Conservation (phyloP, 2,329 filamentous ascomycete species). For the Penicillium sp. region DNA sequence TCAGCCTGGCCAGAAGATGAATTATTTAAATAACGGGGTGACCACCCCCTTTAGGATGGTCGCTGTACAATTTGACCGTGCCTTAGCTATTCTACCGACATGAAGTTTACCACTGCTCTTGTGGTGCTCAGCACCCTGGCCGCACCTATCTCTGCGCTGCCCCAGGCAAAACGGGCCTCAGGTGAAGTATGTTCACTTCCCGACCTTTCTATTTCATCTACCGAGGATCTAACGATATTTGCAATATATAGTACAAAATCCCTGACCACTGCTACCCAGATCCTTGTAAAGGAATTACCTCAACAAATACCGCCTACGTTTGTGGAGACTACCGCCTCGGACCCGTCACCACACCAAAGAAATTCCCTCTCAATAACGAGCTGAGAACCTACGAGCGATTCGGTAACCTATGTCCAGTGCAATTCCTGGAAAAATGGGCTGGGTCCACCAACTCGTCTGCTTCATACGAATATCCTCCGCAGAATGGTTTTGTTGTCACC, state of each 20-base stretch:
- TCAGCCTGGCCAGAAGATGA: not conserved
- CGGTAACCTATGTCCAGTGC: slow-evolving; percentile 41
- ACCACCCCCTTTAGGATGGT: not conserved
- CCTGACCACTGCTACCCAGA: slow-evolving; percentile 20
- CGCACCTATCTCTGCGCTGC: not conserved
- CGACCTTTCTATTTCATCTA: not conserved
- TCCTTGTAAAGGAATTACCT: slow-evolving; percentile 35
- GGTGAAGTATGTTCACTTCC: not conserved
- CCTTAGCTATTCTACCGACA: not conserved
- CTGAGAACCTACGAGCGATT: slow-evolving; percentile 42
- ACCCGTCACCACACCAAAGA: slow-evolving; percentile 34
- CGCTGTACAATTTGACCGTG: not conserved
- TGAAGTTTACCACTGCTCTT: not conserved
- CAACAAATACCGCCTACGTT: slow-evolving; percentile 31
- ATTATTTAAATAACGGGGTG: not conserved
- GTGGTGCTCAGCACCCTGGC: not conserved
- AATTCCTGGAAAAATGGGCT: slow-evolving; percentile 35
- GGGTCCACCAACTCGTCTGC: slow-evolving; percentile 1
- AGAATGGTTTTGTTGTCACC: slow-evolving; percentile 46
- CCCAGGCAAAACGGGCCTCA: not conserved
- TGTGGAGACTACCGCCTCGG: slow-evolving; percentile 44
- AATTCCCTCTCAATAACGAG: slow-evolving; percentile 32
- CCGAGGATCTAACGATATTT: not conserved
- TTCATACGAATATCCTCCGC: slow-evolving; percentile 40
- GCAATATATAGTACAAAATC: slow-evolving; percentile 3